Evolutionary conservation across 352 stramenopile genomes (phyloP).

Genomic region (Aphanomyces cochlioides): DNA sequence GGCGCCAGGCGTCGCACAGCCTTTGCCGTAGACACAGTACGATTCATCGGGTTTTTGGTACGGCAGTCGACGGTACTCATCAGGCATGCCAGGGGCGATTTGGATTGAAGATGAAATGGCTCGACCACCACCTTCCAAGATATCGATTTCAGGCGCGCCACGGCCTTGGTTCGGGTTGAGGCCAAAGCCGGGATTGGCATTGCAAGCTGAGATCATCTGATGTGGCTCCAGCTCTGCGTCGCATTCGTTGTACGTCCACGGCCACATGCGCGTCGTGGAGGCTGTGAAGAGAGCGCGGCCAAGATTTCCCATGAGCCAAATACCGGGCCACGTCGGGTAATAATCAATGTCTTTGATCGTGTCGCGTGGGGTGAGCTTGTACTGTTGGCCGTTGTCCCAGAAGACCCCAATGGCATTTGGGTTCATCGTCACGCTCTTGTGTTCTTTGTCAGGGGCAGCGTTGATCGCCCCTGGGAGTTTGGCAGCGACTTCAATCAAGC

Average conservation of each 20-base stretch:
- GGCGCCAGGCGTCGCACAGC: slow-evolving; percentile 37
- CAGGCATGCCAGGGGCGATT: slow-evolving; percentile 73
- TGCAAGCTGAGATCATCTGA: too few relatives aligned
- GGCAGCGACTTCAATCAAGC: slow-evolving; percentile 81
- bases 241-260: too few relatives aligned
- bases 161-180: slow-evolving; percentile 53
- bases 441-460: slow-evolving; percentile 35
- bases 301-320: slow-evolving; percentile 88
- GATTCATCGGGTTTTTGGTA: slow-evolving; percentile 55
- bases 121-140: slow-evolving; percentile 53
- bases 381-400: slow-evolving; percentile 30
- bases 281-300: slow-evolving; percentile 76
- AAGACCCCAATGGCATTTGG: slow-evolving; percentile 4
- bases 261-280: slow-evolving; percentile 47
- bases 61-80: slow-evolving; percentile 53
- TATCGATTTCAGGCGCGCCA: slow-evolving; percentile 80
- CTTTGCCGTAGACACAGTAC: slow-evolving; percentile 89
- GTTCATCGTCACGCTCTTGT: slow-evolving; percentile 33
- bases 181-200: slow-evolving; percentile 41
- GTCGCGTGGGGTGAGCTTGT: too few relatives aligned
- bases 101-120: slow-evolving; percentile 79
- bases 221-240: too few relatives aligned
- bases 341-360: slow-evolving; percentile 36
- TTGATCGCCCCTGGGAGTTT: slow-evolving; percentile 67
- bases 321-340: slow-evolving; percentile 72